Evolutionary conservation across 2,329 filamentous ascomycete genomes (phyloP).

Genomic region (Coccinonectria pachysandricola): DNA sequence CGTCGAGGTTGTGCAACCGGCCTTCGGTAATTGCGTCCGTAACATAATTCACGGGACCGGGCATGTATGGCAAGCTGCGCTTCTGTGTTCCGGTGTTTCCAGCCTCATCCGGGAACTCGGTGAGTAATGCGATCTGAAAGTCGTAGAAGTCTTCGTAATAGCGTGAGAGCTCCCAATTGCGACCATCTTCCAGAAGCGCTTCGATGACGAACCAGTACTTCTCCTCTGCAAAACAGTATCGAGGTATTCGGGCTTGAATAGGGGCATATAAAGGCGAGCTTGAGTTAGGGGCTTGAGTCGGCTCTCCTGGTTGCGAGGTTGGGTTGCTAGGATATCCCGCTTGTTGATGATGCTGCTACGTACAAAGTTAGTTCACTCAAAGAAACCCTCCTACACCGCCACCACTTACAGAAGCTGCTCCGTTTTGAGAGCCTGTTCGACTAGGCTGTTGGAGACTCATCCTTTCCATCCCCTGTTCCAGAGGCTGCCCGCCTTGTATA

Average conservation of each 20-base stretch:
- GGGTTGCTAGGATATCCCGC: conserved; percentile 18
- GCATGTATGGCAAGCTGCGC: conserved; percentile 91
- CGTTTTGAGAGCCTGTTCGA: conserved; percentile 19
- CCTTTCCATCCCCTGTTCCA: conserved; percentile 64
- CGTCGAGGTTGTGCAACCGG: conserved; percentile 82
- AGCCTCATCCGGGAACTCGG: conserved; percentile 84
- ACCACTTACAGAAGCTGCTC: conserved; percentile 16
- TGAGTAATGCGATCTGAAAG: conserved; percentile 90
- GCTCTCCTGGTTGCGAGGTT: conserved; percentile 24
- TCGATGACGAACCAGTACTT: conserved; percentile 99
- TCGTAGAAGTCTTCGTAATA: conserved; percentile 99
- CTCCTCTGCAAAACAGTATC: conserved; percentile 92
- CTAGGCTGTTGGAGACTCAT: conserved; percentile 55
- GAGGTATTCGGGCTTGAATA: conserved; percentile 72
- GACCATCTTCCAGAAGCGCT: conserved; percentile 77
- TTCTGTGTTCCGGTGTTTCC: conserved; percentile 72
- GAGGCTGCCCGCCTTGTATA: conserved; percentile 30
- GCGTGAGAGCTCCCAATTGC: conserved; percentile 84
- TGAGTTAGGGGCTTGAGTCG: conserved; percentile 29
- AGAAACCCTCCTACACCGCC: not conserved
- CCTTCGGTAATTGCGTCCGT: conserved; percentile 97
- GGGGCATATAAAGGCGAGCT: conserved; percentile 59
- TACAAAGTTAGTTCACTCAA: not conserved
- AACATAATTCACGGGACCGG: conserved; percentile 91
- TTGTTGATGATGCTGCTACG: conserved; percentile 13